Evolutionary conservation across 768 basidiomycete species (phyloP), one percentile per base, ranked within the genome.

Genomic region (Stropharia rugosoannulata): DNA sequence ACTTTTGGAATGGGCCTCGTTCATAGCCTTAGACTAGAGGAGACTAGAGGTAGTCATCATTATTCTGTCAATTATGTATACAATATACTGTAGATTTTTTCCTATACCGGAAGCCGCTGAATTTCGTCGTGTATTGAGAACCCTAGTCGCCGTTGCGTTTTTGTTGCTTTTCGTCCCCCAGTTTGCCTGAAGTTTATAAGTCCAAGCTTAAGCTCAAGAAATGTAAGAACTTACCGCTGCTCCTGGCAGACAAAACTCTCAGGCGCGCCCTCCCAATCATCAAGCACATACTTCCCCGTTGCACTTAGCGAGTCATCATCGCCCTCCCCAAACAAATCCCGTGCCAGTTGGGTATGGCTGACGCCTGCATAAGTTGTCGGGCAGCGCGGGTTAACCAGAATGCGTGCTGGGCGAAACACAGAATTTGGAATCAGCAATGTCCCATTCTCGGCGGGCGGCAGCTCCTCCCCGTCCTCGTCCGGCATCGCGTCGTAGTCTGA

Each of bases 181-280:
- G 93, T 94, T 77, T 87, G 86, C 64, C 89, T 91, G 27, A 25
- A 49, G 15, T 19, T 27, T 19, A 55, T 1, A 38, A 44, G 40
- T 44, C 43, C 44, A 60, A 25, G 62, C 18, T 13, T 10, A 15
- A 41, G 29, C 5, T 40, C 1, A 29, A 27, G 27, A 52, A 6
- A 44, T 16, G 19, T 38, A n/a, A 45, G 59, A 19, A 66, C 83
- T 46, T 52, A 90, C 90, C 80, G 81, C 70, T 93, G 92, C 70
- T 99, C 97, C 73, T 98, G 97, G 66, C 97, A 99, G 5, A 98
- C 95, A 71, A 97, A 99, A 60, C 90, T 93, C 68, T 98, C 95
- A 0, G 97, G 97, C 5, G 97, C 93, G 25, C 93, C 91, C 52
- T 93, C 89, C 95, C 95, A 98, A 66, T 97, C 93, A 44, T 95